Evolutionary conservation across 164 flowering plant genomes (phyloP).

Genomic region (Tetracentron sinense): DNA sequence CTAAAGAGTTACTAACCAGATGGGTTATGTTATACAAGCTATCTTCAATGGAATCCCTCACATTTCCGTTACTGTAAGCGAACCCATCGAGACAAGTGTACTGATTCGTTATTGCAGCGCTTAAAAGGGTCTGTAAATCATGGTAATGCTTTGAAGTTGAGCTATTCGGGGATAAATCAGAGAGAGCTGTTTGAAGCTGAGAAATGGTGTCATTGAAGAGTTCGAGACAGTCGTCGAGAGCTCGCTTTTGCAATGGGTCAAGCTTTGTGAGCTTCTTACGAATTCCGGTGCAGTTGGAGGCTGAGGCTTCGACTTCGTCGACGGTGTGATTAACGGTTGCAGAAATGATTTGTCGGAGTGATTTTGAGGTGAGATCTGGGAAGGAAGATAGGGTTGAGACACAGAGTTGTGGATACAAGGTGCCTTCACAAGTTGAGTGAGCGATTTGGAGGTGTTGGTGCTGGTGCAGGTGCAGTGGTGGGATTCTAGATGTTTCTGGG

Average conservation of each 20-base stretch:
- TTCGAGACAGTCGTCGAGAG: constrained; percentile 72
- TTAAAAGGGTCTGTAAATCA: constrained; percentile 55
- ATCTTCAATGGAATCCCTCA: constrained; percentile 32
- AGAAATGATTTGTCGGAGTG: constrained; percentile 52
- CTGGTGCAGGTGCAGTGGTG: constrained; percentile 26
- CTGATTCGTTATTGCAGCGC: constrained; percentile 86
- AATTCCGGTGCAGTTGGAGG: constrained; percentile 44
- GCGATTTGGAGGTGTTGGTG: constrained; percentile 45
- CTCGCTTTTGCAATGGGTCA: constrained; percentile 30
- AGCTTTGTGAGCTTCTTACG: constrained; percentile 21
- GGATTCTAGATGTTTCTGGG: constrained; percentile 4
- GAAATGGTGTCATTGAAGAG: constrained; percentile 49
- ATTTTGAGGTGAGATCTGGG: constrained; percentile 43
- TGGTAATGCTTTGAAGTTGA: constrained; percentile 26
- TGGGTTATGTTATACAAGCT: constrained; percentile 36
- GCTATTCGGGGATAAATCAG: constrained; percentile 32
- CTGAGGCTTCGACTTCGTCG: constrained; percentile 33
- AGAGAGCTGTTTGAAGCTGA: constrained; percentile 36
- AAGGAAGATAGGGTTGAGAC: constrained; percentile 56
- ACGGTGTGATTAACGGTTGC: constrained; percentile 39
- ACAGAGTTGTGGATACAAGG: constrained; percentile 69
- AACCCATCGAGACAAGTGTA: constrained; percentile 90
- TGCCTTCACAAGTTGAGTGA: constrained; percentile 52
- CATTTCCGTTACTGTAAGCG: constrained; percentile 27
- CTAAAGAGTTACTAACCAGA: constrained; percentile 69